Evolutionary conservation across 2,329 filamentous ascomycete genomes (phyloP).

Genomic region (Penicillium aurantiogriseum): DNA sequence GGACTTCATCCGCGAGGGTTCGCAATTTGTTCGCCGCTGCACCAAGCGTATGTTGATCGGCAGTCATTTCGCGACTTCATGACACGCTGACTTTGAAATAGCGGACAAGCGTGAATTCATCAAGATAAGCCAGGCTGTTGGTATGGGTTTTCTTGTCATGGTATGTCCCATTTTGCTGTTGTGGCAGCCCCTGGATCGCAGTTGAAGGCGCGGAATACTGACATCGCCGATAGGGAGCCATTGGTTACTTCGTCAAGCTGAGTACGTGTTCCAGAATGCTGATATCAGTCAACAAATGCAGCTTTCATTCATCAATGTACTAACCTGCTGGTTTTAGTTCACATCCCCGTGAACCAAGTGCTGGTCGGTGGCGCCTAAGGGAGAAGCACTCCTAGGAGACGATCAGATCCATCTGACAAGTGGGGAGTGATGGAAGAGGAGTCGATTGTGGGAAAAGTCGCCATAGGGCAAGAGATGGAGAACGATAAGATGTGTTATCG

Average conservation of each 20-base stretch:
- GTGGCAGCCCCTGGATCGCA: neutral
- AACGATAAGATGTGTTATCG: neutral
- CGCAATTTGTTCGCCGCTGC: constrained; percentile 50
- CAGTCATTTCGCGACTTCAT: neutral
- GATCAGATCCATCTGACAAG: neutral
- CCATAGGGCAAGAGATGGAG: neutral
- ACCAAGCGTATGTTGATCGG: constrained; percentile 45
- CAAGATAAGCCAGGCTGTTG: constrained; percentile 61
- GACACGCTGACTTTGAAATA: constrained; percentile 32
- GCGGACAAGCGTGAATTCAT: constrained; percentile 60
- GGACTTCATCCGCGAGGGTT: constrained; percentile 53
- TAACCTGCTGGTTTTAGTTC: constrained; percentile 37
- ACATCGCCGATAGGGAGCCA: constrained; percentile 44
- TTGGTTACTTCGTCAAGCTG: constrained; percentile 61
- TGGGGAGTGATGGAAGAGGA: neutral
- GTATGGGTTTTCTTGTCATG: constrained; percentile 61
- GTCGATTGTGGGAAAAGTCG: neutral
- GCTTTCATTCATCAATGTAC: neutral
- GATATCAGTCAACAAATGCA: neutral
- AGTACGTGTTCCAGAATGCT: constrained; percentile 42
- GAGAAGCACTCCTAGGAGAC: neutral
- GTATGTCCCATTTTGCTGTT: constrained; percentile 18
- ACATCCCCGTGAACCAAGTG: constrained; percentile 53
- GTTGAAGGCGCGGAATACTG: constrained; percentile 5
- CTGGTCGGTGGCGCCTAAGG: constrained; percentile 48